Conservation (phyloP, 2,329 filamentous ascomycete genomes). For the Colletotrichum tropicicola region DNA sequence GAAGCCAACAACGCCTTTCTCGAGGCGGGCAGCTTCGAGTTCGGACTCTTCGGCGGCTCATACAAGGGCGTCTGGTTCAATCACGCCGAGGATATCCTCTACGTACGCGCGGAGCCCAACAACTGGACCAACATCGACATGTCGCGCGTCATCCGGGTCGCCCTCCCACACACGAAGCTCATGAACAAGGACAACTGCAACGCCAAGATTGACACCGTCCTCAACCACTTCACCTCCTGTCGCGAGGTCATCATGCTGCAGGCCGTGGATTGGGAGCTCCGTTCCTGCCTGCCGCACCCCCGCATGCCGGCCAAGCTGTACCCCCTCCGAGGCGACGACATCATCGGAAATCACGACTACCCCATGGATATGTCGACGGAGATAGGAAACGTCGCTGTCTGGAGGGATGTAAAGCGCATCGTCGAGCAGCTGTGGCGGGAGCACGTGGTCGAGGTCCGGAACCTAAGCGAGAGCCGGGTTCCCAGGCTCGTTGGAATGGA, state of each 20-base stretch:
- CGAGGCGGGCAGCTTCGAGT: conserved; percentile 26
- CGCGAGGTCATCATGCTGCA: conserved; percentile 25
- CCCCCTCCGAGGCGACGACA: conserved; percentile 8
- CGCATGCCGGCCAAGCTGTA: conserved; percentile 11
- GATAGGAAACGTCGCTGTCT: conserved; percentile 12
- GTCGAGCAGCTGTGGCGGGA: conserved; percentile 17
- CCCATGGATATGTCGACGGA: conserved; percentile 10
- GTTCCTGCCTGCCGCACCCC: conserved; percentile 9
- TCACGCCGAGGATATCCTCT: conserved; percentile 27
- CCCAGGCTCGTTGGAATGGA: conserved; percentile 26
- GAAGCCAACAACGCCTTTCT: conserved; percentile 24
- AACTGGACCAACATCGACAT: conserved; percentile 25
- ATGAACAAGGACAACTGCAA: conserved; percentile 9
- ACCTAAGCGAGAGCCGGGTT: background rate
- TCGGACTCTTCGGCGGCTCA: conserved; percentile 23
- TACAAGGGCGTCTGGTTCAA: conserved; percentile 31
- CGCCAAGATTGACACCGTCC: conserved; percentile 10
- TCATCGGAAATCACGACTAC: conserved; percentile 22
- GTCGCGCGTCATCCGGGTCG: conserved; percentile 22
- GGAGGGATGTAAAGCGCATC: conserved; percentile 22
- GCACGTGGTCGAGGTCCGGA: conserved; percentile 3
- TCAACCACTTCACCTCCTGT: conserved; percentile 20
- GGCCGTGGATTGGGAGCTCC: conserved; percentile 18
- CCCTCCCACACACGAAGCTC: conserved; percentile 20
- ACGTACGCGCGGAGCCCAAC: conserved; percentile 2